Base-by-base conservation (phyloP, 1,284 basidiomycete species). In the Trichosporon ovoides region DNA sequence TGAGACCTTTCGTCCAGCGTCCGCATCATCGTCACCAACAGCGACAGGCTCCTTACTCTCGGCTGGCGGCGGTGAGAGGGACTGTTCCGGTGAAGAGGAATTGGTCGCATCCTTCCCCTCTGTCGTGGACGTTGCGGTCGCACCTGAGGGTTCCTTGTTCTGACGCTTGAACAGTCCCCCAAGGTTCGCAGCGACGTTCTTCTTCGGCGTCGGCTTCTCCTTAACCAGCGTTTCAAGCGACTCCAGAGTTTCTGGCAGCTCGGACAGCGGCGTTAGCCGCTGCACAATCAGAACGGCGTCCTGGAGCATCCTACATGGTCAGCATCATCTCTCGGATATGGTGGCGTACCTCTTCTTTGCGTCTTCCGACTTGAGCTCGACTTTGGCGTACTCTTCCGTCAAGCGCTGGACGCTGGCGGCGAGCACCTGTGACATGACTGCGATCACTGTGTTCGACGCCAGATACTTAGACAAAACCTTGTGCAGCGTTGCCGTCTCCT, bases 381-480 rank as follows among this genome's bases (percentile, higher is more conserved):
- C 84, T 69, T 83, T 84, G 49, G 80, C 80, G 74, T 87, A 95
- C 73, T 92, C 89, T 70, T 93, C 89, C 38, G 86, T 86, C 11
- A 97, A 80, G 49, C 88, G 85, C 72, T 88, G 85, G 73, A 91
- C 91, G 74, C 95, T 92, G n/a, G 89, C 86, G 20, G 87, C 87
- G 63, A 94, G 87, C 14, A 96, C 92, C 73, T 94, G 89, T 33
- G 85, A 84, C 88, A 95, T 93, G 68, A 97, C 90, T 71, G 83
- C 87, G 83, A 93, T 89, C 49, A 95, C 88, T 14, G 90, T 83
- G 20, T 83, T 81, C 35, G 81, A 76, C 6, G 88, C 81, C 22
- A 98, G 81, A 76, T 97, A 98, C 59, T 94, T 88, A 54, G 88
- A 90, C 52, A 99, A 81, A 40, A 99, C 94, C 75, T 95, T 98